Percentiles rank a stretch among this genome's conserved stretches.
Conservation (phyloP, 2,329 filamentous ascomycete genomes). For the Tolypocladium sp. region DNA sequence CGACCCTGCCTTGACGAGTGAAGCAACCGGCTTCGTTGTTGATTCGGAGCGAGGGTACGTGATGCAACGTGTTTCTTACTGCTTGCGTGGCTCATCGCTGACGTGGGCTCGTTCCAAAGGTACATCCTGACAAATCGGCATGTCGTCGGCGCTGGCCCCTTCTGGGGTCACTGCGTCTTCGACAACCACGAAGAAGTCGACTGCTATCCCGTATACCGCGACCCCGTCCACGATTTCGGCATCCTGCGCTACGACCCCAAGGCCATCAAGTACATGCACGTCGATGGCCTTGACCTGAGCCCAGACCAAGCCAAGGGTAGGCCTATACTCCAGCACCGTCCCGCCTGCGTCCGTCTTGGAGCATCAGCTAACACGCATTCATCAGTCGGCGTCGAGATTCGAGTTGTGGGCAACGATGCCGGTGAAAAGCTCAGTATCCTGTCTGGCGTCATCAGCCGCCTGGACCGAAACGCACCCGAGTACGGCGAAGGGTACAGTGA, state of each 20-base stretch:
- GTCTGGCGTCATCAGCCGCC: conserved; percentile 90
- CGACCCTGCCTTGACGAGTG: conserved; percentile 85
- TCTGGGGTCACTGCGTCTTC: conserved; percentile 97
- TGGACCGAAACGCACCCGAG: conserved; percentile 94
- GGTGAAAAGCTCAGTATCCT: conserved; percentile 97
- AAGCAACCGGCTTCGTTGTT: conserved; percentile 96
- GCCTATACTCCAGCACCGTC: conserved; percentile 9
- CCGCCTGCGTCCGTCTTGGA: neutral
- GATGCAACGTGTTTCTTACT: neutral
- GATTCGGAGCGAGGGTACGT: conserved; percentile 79
- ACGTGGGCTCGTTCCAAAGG: conserved; percentile 18
- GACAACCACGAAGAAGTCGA: conserved; percentile 98
- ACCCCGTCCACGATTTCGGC: conserved; percentile 97
- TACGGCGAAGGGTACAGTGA: conserved; percentile 98
- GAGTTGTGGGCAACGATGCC: conserved; percentile 96
- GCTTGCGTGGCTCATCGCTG: neutral
- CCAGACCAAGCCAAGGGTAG: conserved; percentile 71
- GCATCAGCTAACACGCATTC: neutral
- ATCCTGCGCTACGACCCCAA: conserved; percentile 94
- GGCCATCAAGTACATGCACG: conserved; percentile 93
- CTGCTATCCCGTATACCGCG: conserved; percentile 91
- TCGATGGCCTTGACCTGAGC: conserved; percentile 68
- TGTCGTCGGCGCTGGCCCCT: conserved; percentile 89
- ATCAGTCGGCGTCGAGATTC: conserved; percentile 79
- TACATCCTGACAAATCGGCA: conserved; percentile 86